Conservation (phyloP, 2,329 filamentous ascomycete species). For the Colletotrichum eremochloae region DNA sequence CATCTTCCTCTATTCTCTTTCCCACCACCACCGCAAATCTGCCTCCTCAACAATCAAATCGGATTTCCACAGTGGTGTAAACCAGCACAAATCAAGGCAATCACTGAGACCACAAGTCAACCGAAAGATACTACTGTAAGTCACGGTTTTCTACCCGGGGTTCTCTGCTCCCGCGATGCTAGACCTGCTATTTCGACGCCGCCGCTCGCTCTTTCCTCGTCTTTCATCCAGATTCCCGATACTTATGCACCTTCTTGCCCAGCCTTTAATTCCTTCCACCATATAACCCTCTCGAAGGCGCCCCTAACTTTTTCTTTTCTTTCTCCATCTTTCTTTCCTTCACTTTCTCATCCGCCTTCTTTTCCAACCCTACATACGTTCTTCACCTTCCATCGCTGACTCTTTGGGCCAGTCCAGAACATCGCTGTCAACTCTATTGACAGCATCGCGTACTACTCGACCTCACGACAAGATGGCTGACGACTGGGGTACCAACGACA, state of each 20-base stretch:
- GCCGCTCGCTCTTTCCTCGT: not conserved
- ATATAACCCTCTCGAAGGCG: not conserved
- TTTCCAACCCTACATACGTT: too few species aligned
- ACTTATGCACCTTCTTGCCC: not conserved
- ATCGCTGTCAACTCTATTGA: not conserved
- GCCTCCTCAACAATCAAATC: too few species aligned
- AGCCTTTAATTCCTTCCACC: not conserved
- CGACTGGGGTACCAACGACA: conserved; percentile 18
- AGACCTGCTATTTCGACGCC: not conserved
- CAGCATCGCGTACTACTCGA: not conserved
- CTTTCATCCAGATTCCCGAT: not conserved
- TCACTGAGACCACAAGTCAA: not conserved
- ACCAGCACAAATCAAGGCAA: not conserved
- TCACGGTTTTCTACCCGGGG: not conserved
- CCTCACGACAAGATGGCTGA: conserved; percentile 27
- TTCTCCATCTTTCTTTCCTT: not conserved
- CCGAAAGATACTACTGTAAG: not conserved
- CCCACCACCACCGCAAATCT: not conserved
- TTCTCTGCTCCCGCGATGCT: not conserved
- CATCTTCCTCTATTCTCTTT: not conserved
- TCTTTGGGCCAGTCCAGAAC: conserved; percentile 4
- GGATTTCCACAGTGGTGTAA: not conserved
- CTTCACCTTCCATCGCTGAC: conserved; percentile 4
- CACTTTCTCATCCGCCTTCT: not conserved
- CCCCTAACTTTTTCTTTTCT: not conserved